Conservation (phyloP, 257 asterid species). For the Nicotiana sylvestris region DNA sequence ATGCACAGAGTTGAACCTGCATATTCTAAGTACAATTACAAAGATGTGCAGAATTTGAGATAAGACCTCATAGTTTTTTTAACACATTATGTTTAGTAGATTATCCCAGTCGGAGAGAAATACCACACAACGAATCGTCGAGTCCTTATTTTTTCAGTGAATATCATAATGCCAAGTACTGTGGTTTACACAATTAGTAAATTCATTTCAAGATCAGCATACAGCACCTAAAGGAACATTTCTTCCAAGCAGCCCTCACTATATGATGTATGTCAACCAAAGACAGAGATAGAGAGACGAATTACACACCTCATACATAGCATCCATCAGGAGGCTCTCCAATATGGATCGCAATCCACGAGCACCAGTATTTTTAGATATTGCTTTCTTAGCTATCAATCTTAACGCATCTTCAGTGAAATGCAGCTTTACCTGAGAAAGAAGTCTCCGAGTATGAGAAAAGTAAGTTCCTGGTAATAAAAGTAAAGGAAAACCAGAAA, state of each 20-base stretch:
- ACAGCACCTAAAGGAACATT: background rate
- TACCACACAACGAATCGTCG: background rate
- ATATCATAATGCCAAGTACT: background rate
- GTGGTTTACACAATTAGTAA: background rate
- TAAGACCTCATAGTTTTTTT: background rate
- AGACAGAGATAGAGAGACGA: background rate
- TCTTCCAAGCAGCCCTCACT: background rate
- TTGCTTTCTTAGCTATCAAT: constrained; percentile 80
- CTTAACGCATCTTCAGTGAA: constrained; percentile 84
- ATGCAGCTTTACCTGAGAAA: constrained; percentile 81
- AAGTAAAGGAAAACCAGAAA: background rate
- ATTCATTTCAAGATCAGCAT: background rate
- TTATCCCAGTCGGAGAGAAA: background rate
- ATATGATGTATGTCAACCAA: background rate
- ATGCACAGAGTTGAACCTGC: background rate
- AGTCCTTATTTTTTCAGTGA: background rate
- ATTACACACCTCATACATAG: constrained; percentile 88
- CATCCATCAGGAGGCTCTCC: constrained; percentile 90
- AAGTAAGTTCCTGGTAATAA: background rate
- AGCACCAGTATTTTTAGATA: constrained; percentile 92
- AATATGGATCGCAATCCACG: constrained; percentile 88
- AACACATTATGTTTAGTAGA: background rate
- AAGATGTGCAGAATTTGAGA: background rate
- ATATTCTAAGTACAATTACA: background rate
- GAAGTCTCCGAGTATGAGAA: background rate